phyloP scores from a whole-genome alignment of 805 yeast genomes.

The Saccharomycopsis synnaedendra region DNA sequence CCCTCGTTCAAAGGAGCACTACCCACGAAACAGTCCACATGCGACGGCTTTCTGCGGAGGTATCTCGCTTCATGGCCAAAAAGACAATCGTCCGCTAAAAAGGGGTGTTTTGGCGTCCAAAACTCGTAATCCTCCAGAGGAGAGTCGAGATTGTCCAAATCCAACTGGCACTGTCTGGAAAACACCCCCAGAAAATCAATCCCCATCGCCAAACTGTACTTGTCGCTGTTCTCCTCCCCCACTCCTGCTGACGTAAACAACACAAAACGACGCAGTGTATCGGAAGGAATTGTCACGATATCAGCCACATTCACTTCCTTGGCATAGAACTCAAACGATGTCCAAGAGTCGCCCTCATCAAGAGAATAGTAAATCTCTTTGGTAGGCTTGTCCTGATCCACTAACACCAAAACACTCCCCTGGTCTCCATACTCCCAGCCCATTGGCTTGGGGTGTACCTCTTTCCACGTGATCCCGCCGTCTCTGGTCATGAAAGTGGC shows the following conservation, averaged over 20 bases:
- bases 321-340: slow-evolving; percentile 48
- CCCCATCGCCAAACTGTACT: slow-evolving; percentile 33
- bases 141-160: slow-evolving; percentile 29
- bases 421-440: slow-evolving; percentile 97
- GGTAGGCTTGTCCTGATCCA: slow-evolving; percentile 46
- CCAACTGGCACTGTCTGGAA: slow-evolving; percentile 43
- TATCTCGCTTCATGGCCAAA: slow-evolving; percentile 62
- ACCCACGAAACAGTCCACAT: slow-evolving; percentile 56
- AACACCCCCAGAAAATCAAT: slow-evolving; percentile 47
- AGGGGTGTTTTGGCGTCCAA: slow-evolving; percentile 52
- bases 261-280: slow-evolving; percentile 71
- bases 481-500: slow-evolving; percentile 74
- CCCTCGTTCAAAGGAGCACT: slow-evolving; percentile 51
- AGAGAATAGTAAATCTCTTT: slow-evolving; percentile 51
- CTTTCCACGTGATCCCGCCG: slow-evolving; percentile 86
- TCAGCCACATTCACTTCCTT: slow-evolving; percentile 49
- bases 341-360: slow-evolving; percentile 78
- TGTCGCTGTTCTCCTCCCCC: slow-evolving; percentile 18
- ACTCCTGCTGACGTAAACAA: slow-evolving; percentile 43
- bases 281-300: slow-evolving; percentile 83
- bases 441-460: slow-evolving; percentile 57
- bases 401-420: slow-evolving; percentile 76
- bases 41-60: slow-evolving; percentile 44
- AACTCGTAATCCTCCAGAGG: slow-evolving; percentile 41
- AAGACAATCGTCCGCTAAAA: slow-evolving; percentile 39